Percentiles rank a stretch among this genome's conserved stretches.
phyloP scores from a whole-genome alignment of 129 eudicot species.

The Centella asiatica region DNA sequence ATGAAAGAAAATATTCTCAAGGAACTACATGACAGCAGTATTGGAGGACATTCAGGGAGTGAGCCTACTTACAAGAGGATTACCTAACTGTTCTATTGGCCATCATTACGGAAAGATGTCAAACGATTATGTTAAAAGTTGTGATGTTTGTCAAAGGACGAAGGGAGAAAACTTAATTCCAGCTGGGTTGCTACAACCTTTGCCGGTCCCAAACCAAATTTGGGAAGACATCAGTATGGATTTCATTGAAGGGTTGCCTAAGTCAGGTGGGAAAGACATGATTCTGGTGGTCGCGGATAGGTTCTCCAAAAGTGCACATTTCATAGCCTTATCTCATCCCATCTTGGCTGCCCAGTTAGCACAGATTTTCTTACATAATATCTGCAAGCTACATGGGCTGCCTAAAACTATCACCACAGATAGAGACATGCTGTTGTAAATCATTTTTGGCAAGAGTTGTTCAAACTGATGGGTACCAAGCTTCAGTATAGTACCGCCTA shows the following conservation, averaged over 20 bases:
- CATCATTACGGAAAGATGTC: neutral
- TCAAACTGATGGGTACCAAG: too few species aligned
- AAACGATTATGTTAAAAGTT: neutral
- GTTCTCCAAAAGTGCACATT: neutral
- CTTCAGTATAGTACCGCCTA: too few species aligned
- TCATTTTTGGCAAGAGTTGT: too few species aligned
- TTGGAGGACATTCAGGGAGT: neutral
- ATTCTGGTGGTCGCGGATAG: neutral
- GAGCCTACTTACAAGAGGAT: neutral
- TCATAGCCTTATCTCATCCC: neutral
- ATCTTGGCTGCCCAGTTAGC: neutral
- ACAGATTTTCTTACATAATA: neutral
- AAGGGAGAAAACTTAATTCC: neutral
- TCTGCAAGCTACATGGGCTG: neutral
- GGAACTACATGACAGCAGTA: neutral
- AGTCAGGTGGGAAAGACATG: neutral
- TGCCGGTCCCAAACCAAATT: neutral
- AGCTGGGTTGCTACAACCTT: neutral
- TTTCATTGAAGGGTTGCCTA: neutral
- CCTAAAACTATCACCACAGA: neutral
- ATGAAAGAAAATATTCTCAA: too few species aligned
- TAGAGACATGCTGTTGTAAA: too few species aligned
- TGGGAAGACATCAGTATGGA: neutral
- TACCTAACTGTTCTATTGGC: neutral
- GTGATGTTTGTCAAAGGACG: neutral